Evolutionary conservation across 129 eudicot species (phyloP), one percentile per base, ranked within the genome.

Genomic region (Helichrysum umbraculigerum): DNA sequence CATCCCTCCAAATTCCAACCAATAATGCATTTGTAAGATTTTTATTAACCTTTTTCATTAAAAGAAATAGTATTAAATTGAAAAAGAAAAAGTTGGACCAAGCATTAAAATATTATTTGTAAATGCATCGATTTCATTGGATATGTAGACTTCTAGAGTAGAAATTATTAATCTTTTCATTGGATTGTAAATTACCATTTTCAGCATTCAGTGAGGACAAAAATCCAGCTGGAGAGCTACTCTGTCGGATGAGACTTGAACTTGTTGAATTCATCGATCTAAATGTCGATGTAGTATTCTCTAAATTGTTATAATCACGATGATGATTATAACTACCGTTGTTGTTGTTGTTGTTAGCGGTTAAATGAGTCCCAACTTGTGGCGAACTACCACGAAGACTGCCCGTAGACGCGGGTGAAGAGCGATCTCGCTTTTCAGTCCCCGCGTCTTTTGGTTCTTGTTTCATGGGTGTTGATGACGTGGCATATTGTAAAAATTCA

Each of bases 171-270:
- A n/a, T n/a, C n/a, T n/a, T n/a, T n/a, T n/a, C n/a, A n/a, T n/a
- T n/a, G n/a, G n/a, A n/a, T 70, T 9, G 47, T 9, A 8, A 37
- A 51, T 6, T 88, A 90, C 98, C 97, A 81, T 65, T 85, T 76
- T 77, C 87, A 62, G 70, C 65, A 28, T 72, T 78, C 78, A 88
- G 39, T 60, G 84, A 39, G 29, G 85, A 71, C 72, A 90, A 74
- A 78, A 93, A 85, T 75, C 98, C 98, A 82, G 98, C 98, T 39
- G 98, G 98, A 50, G 97, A 90, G 72, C 98, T 93, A 73, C 91
- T 88, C 44, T 93, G 98, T 71, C 98, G 78, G 25, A 89, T 59
- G 74, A 93, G 96, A 90, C 79, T 83, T 0, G 90, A 81, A 69
- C 52, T 83, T 56, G 67, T 62, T 41, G 86, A 42, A 35, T 65